Conservation (phyloP, 2,329 filamentous ascomycete genomes). For the Rutstroemia sp. region DNA sequence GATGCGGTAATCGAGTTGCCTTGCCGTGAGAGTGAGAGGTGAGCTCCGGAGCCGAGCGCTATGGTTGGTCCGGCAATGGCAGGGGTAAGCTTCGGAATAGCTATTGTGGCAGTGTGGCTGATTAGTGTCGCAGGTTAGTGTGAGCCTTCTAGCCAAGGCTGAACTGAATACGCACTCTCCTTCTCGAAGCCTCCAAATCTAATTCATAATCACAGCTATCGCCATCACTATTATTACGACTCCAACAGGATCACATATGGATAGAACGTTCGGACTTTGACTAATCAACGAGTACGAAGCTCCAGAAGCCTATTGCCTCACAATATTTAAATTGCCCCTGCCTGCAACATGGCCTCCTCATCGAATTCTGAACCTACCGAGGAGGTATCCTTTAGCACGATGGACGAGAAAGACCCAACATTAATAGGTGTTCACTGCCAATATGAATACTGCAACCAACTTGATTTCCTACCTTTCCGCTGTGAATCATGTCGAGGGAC, state of each 20-base stretch:
- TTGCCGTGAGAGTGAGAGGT: too few relatives aligned
- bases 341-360: conserved; percentile 45
- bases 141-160: too few relatives aligned
- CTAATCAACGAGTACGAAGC: background rate
- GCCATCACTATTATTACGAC: background rate
- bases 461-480: conserved; percentile 92
- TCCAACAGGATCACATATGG: background rate
- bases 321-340: conserved; percentile 9
- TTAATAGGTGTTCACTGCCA: conserved; percentile 89
- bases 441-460: conserved; percentile 82
- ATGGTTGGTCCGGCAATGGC: too few relatives aligned
- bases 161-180: background rate
- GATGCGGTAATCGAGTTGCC: too few relatives aligned
- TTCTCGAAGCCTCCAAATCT: conserved; percentile 13
- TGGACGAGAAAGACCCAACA: conserved; percentile 72
- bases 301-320: background rate
- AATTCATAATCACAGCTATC: background rate
- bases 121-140: too few relatives aligned
- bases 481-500: conserved; percentile 82
- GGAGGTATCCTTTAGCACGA: conserved; percentile 58
- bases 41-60: too few relatives aligned
- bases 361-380: conserved; percentile 31
- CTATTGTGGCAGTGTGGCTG: too few relatives aligned
- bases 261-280: background rate
- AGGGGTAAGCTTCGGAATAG: too few relatives aligned